Percentiles rank a stretch among this genome's conserved stretches.
Evolutionary conservation across 2,329 filamentous ascomycete genomes (phyloP).

Genomic region (Dothiorella sarmentorum): DNA sequence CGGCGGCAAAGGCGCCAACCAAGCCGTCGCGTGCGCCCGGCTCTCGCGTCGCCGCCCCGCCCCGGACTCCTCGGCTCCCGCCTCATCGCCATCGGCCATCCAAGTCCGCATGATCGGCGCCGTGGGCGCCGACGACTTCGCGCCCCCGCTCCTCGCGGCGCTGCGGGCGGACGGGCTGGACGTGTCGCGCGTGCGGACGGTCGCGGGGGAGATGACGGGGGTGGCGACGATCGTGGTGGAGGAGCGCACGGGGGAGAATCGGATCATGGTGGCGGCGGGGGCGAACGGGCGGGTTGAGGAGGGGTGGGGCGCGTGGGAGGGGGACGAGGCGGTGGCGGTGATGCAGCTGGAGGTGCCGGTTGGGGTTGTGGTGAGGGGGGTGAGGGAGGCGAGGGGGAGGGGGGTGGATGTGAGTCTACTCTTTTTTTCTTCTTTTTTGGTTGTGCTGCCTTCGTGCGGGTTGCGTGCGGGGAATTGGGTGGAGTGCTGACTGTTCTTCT

Average conservation of each 20-base stretch:
- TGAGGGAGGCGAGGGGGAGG: slow-evolving; percentile 1
- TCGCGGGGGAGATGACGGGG: slow-evolving; percentile 46
- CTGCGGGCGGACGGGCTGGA: slow-evolving; percentile 45
- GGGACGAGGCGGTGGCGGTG: slow-evolving; percentile 46
- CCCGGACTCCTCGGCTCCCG: neutral
- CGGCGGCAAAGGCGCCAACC: slow-evolving; percentile 94
- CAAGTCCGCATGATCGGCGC: slow-evolving; percentile 50
- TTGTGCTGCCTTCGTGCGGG: neutral
- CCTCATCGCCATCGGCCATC: slow-evolving; percentile 28
- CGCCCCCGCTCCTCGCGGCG: slow-evolving; percentile 37
- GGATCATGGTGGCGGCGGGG: slow-evolving; percentile 47
- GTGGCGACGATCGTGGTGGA: slow-evolving; percentile 50
- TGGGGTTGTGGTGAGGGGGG: slow-evolving; percentile 30
- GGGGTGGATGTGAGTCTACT: slow-evolving; percentile 22
- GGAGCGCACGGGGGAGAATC: slow-evolving; percentile 46
- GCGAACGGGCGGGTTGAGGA: slow-evolving; percentile 44
- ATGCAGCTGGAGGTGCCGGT: slow-evolving; percentile 31
- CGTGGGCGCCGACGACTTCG: slow-evolving; percentile 47
- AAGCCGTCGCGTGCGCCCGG: slow-evolving; percentile 84
- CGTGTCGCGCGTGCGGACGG: slow-evolving; percentile 36
- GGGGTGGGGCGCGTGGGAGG: slow-evolving; percentile 40
- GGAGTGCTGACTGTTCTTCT: too few relatives aligned
- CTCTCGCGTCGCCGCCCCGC: slow-evolving; percentile 58
- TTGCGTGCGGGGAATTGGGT: neutral
- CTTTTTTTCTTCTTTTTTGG: neutral